Base-by-base conservation (phyloP, 768 basidiomycete species). In the Clavaria fumosa region DNA sequence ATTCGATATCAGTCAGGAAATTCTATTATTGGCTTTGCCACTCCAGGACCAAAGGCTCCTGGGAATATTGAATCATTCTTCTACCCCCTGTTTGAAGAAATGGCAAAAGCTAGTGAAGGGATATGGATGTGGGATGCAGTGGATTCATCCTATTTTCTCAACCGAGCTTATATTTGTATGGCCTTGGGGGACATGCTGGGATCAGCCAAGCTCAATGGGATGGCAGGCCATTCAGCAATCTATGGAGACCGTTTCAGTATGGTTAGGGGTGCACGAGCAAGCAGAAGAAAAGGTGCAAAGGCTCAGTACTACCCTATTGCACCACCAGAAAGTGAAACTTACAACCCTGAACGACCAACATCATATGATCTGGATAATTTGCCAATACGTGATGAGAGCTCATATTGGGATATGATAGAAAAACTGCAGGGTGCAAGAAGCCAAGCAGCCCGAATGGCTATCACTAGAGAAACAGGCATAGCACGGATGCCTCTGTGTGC, bases 81-180 rank as follows among this genome's bases (percentile, higher is more conserved):
- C 11, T 56, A 18, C 10, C 37, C 44, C 20, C 23, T 50, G 18
- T 54, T 57, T 41, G 43, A 51, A 35, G 56, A 59, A 35, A 44
- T 58, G 37, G 49, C 52, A 21, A 10, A 28, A 24, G 45, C 46
- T 23, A 40, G 37, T 43, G 50, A 51, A 39, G 57, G 57, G 4
- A 43, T 57, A 2, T 59, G 57, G 57, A 54, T 53, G 1, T 58
- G 54, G 52, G 55, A 56, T 53, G 51, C 55, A 6, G 2, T 57
- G 7, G 38, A 50, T 5, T 47, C 45, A 11, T 31, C 45, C 1
- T 51, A 52, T 37, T 51, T 54, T 42, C 26, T 56, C 4, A 17
- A 42, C 14, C 40, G 45, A 9, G 44, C 43, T 4, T 42, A 43
- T 41, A 38, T 52, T 23, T 45, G 40, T 15, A 45, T 52, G 41